Evolutionary conservation across 345 rosid species (phyloP).

Genomic region (Pugionium dolabratum): DNA sequence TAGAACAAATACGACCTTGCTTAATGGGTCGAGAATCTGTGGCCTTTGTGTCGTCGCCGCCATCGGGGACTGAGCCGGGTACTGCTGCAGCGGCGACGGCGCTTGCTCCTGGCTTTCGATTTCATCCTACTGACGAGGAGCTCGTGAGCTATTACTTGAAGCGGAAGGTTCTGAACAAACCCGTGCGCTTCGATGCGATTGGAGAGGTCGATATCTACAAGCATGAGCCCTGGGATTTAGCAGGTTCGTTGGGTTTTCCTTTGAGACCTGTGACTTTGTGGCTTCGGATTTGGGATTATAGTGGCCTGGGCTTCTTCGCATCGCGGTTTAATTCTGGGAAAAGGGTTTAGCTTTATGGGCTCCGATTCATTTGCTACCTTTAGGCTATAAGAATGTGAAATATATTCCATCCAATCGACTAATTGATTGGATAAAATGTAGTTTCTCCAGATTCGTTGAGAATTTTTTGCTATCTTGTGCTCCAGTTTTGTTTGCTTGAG

Average conservation of each 20-base stretch:
- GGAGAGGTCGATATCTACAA: conserved; percentile 57
- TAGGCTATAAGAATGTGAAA: conserved; percentile 15
- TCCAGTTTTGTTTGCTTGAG: conserved; percentile 24
- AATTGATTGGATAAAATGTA: background rate
- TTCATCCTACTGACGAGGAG: conserved; percentile 31
- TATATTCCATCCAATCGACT: background rate
- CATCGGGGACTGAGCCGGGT: conserved; percentile 29
- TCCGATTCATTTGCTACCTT: conserved; percentile 1
- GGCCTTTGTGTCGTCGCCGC: conserved; percentile 32
- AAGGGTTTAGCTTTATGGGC: conserved; percentile 10
- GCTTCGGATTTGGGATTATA: conserved; percentile 1
- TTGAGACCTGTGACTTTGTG: background rate
- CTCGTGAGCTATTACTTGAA: conserved; percentile 57
- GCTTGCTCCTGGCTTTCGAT: conserved; percentile 67
- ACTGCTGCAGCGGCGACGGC: conserved; percentile 49
- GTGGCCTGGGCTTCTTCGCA: background rate
- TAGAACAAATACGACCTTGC: conserved; percentile 21
- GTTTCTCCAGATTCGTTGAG: background rate
- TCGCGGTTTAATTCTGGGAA: conserved; percentile 15
- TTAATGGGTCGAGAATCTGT: conserved; percentile 47
- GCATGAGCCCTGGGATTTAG: conserved; percentile 82
- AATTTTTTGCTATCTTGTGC: background rate
- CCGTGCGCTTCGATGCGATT: conserved; percentile 57
- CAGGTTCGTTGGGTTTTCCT: conserved; percentile 45
- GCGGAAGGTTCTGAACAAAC: conserved; percentile 69